Base-by-base conservation (phyloP, 116 monocot species). In the Dioscorea cayenensis region DNA sequence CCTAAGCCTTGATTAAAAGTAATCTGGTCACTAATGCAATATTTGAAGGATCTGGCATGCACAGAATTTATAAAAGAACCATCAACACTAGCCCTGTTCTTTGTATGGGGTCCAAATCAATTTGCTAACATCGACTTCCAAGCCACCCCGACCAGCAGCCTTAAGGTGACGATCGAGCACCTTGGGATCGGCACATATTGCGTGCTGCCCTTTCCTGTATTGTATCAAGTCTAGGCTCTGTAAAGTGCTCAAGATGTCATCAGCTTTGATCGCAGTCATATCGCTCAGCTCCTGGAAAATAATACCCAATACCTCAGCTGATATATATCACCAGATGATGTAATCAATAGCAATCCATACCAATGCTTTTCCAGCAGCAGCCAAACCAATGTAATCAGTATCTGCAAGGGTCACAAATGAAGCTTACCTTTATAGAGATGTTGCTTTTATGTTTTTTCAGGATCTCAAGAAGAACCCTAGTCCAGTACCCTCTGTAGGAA, bases 401-500 rank as follows among this genome's bases (percentile, higher is more conserved):
- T 32, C 32, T 32, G 4, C 4, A 4, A 32, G 32, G 32, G 32
- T 51, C 51, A 51, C 14, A 51, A 51, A 14, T 7, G 20, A 71
- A 27, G 28, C 67, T 74, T 68, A 95, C 95, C 88, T 96, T 96
- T 63, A 96, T 96, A 25, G 96, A 90, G 65, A 96, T 92, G 79
- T 95, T 92, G 73, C 92, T 82, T 74, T 96, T 92, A 75, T 92
- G 92, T 58, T 92, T 92, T 69, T 96, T 92, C 49, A 96, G 73
- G 36, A 92, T 96, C 55, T 92, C 96, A 29, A 96, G 64, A 71
- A 96, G 96, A 77, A 92, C 92, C 70, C 96, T 81, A 21, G 92
- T 96, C 96, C 96, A 96, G 63, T 96, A 96, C 22, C 96, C 96
- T 73, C 86, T 79, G 73, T 96, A 96, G 63, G 92, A 92, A 35